Evolutionary conservation across 495 filamentous ascomycete species (phyloP).

Genomic region (Penicillium herquei): DNA sequence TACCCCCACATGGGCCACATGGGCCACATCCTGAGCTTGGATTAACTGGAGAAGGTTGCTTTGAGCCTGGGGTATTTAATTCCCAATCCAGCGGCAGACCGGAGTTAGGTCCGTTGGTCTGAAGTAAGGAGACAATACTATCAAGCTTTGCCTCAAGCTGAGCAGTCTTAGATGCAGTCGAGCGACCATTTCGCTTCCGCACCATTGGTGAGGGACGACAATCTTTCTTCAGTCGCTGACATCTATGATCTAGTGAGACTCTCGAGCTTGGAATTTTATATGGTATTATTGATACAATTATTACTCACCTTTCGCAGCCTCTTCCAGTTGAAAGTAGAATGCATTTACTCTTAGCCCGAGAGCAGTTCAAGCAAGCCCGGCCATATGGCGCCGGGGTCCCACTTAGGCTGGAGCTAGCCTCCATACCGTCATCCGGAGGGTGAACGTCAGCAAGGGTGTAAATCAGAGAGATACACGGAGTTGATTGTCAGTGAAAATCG

Average conservation of each 20-base stretch:
- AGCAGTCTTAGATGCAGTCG: slow-evolving; percentile 26
- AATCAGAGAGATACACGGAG: neutral
- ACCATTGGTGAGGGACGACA: slow-evolving; percentile 35
- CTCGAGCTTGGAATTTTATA: neutral
- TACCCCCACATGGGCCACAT: too few species aligned
- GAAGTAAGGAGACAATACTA: slow-evolving; percentile 45
- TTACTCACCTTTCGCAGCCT: slow-evolving; percentile 47
- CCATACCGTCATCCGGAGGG: neutral
- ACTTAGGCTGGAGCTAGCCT: slow-evolving; percentile 3
- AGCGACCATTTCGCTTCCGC: slow-evolving; percentile 33
- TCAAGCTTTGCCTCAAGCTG: slow-evolving; percentile 54
- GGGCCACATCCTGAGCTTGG: neutral
- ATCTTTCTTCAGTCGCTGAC: slow-evolving; percentile 45
- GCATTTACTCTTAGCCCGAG: slow-evolving; percentile 56
- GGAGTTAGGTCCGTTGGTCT: slow-evolving; percentile 22
- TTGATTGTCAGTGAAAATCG: too few species aligned
- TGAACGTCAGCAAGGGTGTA: neutral
- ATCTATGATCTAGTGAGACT: slow-evolving; percentile 34
- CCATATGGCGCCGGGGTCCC: slow-evolving; percentile 37
- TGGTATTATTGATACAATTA: neutral
- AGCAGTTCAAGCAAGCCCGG: slow-evolving; percentile 55
- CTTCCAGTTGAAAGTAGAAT: slow-evolving; percentile 34
- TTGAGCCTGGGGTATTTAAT: neutral
- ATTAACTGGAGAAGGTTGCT: neutral
- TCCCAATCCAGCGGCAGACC: slow-evolving; percentile 15